Evolutionary conservation across 2,329 filamentous ascomycete species (phyloP).

Genomic region (Pseudopyricularia javanii): DNA sequence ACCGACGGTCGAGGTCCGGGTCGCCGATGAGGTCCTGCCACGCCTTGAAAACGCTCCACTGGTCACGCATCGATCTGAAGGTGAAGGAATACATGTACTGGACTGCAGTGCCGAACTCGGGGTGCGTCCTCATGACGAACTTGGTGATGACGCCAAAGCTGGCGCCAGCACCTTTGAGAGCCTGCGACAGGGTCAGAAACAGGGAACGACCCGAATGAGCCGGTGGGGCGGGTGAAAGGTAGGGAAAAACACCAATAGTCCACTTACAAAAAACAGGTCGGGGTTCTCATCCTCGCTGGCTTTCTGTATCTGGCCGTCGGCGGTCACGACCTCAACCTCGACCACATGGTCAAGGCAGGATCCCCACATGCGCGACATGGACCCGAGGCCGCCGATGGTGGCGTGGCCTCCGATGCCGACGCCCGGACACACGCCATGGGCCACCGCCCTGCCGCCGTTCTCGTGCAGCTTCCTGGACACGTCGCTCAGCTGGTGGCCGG

Average conservation of each 20-base stretch:
- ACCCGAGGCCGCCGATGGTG: slow-evolving; percentile 44
- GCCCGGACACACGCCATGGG: slow-evolving; percentile 46
- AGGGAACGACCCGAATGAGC: no score
- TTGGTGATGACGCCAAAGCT: slow-evolving; percentile 42
- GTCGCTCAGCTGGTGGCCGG: slow-evolving; percentile 38
- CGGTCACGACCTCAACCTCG: slow-evolving; percentile 42
- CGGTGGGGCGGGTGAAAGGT: neutral
- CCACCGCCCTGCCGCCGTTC: slow-evolving; percentile 41
- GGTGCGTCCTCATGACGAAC: slow-evolving; percentile 43
- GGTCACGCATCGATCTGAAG: slow-evolving; percentile 31
- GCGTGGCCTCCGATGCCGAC: slow-evolving; percentile 48
- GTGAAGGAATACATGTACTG: slow-evolving; percentile 45
- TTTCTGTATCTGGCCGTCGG: slow-evolving; percentile 35
- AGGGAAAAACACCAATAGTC: no score
- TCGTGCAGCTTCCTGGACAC: slow-evolving; percentile 36
- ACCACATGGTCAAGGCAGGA: slow-evolving; percentile 40
- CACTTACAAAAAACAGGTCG: slow-evolving; percentile 40
- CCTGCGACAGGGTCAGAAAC: slow-evolving; percentile 19
- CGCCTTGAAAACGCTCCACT: slow-evolving; percentile 35
- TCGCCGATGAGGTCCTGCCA: slow-evolving; percentile 48
- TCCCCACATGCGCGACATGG: slow-evolving; percentile 48
- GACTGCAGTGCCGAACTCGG: slow-evolving; percentile 40
- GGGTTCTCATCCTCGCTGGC: slow-evolving; percentile 33
- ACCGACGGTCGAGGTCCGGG: slow-evolving; percentile 42
- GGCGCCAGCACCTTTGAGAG: slow-evolving; percentile 41